These are phyloP conservation scores for Ceratocystis huliohia DNA, from an alignment of 2,329 filamentous ascomycete genomes.

Conservation along the genomic window DNA sequence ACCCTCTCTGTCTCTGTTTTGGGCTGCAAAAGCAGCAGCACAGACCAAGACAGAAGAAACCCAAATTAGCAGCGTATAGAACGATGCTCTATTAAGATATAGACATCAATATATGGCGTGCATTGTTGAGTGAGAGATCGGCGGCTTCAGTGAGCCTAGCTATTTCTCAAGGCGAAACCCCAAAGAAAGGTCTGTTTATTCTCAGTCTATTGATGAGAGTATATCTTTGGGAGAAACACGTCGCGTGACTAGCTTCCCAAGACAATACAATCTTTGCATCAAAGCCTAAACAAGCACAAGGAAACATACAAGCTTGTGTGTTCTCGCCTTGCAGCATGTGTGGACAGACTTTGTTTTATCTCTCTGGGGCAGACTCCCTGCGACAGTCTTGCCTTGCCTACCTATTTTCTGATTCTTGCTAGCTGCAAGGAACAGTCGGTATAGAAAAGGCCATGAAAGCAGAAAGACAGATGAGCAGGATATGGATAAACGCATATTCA, in stretches of 20 bases:
- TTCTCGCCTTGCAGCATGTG: neutral
- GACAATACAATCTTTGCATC: neutral
- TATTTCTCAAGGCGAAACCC: no score
- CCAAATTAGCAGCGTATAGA: neutral
- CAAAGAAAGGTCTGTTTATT: neutral
- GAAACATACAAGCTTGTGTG: neutral
- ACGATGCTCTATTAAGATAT: neutral
- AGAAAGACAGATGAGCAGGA: neutral
- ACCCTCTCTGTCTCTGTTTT: neutral
- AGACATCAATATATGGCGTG: neutral
- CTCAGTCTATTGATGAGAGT: neutral
- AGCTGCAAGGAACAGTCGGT: neutral
- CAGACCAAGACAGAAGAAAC: neutral
- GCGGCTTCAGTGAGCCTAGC: no score
- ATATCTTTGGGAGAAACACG: neutral
- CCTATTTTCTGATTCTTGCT: neutral
- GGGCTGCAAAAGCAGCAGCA: neutral
- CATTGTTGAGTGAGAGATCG: no score
- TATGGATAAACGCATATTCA: neutral
- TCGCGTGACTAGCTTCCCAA: neutral
- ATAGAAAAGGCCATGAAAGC: no score
- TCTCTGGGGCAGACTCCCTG: neutral
- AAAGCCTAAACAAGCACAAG: neutral
- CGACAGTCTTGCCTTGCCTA: neutral
- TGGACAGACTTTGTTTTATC: neutral